These are phyloP conservation scores for Glaciozyma antarctica DNA, from an alignment of 768 basidiomycete species.

Conservation along the genomic window DNA sequence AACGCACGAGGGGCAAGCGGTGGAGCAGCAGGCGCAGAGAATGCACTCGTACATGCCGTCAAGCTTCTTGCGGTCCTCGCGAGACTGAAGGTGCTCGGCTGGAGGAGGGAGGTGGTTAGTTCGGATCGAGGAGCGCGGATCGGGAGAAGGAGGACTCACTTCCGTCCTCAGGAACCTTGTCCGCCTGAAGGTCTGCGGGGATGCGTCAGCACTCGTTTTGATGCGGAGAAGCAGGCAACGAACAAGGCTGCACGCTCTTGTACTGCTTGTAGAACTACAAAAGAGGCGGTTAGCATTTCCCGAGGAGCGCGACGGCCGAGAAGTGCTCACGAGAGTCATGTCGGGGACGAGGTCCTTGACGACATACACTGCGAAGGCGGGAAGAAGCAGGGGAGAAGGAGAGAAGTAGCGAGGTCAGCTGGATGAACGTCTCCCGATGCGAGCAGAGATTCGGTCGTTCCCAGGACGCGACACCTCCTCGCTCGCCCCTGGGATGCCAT, in stretches of 20 bases:
- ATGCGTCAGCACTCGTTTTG: background rate
- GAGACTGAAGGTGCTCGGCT: slow-evolving; percentile 74
- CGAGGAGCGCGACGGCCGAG: slow-evolving; percentile 5
- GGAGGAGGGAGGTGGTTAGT: background rate
- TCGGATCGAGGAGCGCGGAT: no score
- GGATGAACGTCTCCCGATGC: no score
- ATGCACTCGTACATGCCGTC: slow-evolving; percentile 80
- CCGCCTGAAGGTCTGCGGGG: slow-evolving; percentile 23
- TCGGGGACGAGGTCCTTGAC: slow-evolving; percentile 91
- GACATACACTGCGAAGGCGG: slow-evolving; percentile 65
- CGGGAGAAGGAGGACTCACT: background rate
- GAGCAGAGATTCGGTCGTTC: no score
- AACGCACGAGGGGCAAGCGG: slow-evolving; percentile 68
- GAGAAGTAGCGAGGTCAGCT: no score
- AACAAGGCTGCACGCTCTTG: slow-evolving; percentile 84
- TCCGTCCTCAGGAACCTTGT: slow-evolving; percentile 24
- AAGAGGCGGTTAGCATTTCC: slow-evolving; percentile 47
- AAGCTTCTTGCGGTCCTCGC: slow-evolving; percentile 85
- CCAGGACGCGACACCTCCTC: no score
- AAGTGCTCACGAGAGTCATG: slow-evolving; percentile 40
- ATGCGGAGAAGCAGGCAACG: background rate
- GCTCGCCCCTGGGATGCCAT: no score
- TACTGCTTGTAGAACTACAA: slow-evolving; percentile 97
- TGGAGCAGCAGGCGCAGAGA: slow-evolving; percentile 93
- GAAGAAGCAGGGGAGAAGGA: no score